Evolutionary conservation across 805 yeast genomes (phyloP).

Genomic region (Yarrowia porcina): DNA sequence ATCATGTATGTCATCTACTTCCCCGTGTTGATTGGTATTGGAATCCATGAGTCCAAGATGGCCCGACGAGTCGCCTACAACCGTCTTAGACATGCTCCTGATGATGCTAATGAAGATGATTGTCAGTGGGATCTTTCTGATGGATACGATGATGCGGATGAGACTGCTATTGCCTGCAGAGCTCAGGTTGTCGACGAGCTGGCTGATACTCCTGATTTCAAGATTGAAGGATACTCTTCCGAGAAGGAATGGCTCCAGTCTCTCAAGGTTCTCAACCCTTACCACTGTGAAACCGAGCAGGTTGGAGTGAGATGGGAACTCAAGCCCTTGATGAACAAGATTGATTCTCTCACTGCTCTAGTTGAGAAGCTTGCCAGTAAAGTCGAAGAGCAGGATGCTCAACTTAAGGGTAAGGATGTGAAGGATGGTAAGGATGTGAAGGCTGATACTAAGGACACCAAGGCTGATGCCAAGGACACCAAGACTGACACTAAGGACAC

Average conservation of each 20-base stretch:
- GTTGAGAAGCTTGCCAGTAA: constrained; percentile 25
- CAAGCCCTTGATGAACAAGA: constrained; percentile 28
- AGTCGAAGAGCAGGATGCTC: neutral
- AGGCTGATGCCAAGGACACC: no score
- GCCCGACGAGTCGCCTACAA: constrained; percentile 74
- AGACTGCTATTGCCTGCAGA: constrained; percentile 44
- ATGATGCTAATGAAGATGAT: constrained; percentile 76
- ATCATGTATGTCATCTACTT: constrained; percentile 65
- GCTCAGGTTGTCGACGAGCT: constrained; percentile 38
- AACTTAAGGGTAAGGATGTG: neutral
- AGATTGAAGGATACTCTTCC: constrained; percentile 62
- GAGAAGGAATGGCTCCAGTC: constrained; percentile 49
- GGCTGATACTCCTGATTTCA: constrained; percentile 60
- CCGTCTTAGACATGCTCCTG: constrained; percentile 58
- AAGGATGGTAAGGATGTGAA: no score
- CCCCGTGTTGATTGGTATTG: constrained; percentile 60
- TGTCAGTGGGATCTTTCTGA: constrained; percentile 82
- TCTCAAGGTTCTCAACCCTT: constrained; percentile 43
- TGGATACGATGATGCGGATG: constrained; percentile 48
- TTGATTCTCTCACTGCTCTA: constrained; percentile 29
- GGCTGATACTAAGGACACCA: no score
- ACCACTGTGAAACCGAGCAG: constrained; percentile 43
- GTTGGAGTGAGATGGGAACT: constrained; percentile 30
- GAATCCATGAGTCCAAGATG: constrained; percentile 59
- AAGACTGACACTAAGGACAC: no score